Conservation (phyloP, 768 basidiomycete species). For the Infundibulicybe gibba region DNA sequence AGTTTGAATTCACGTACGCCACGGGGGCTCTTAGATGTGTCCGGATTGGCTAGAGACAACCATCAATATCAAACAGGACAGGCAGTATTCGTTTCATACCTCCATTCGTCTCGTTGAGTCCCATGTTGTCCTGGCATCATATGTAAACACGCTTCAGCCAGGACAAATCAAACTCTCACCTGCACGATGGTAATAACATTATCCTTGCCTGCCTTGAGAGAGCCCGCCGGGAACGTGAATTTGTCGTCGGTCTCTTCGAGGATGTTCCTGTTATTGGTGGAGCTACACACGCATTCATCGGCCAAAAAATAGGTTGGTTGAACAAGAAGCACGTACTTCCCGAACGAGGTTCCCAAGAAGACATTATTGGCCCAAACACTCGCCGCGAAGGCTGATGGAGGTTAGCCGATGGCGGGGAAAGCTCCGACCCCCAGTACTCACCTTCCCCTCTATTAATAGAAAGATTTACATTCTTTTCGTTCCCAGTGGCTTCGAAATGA, state of each 20-base stretch:
- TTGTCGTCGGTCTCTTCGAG: constrained; percentile 66
- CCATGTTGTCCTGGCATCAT: constrained; percentile 67
- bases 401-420: not conserved
- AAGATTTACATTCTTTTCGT: constrained; percentile 62
- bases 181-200: constrained; percentile 80
- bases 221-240: constrained; percentile 57
- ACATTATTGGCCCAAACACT: constrained; percentile 77
- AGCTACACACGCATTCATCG: constrained; percentile 33
- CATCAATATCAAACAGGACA: no score
- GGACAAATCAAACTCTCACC: constrained; percentile 28
- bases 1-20: constrained; percentile 77
- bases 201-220: constrained; percentile 48
- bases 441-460: constrained; percentile 83
- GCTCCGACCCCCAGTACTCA: constrained; percentile 16
- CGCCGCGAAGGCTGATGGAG: constrained; percentile 65
- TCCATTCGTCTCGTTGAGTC: constrained; percentile 59
- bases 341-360: constrained; percentile 70
- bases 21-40: constrained; percentile 73
- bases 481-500: constrained; percentile 63
- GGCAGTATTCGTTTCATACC: no score
- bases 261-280: constrained; percentile 59
- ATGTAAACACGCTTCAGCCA: not conserved
- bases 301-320: not conserved
- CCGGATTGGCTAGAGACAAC: no score
- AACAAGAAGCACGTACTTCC: constrained; percentile 48